Evolutionary conservation across 345 rosid species (phyloP).

Genomic region (Litchi chinensis): DNA sequence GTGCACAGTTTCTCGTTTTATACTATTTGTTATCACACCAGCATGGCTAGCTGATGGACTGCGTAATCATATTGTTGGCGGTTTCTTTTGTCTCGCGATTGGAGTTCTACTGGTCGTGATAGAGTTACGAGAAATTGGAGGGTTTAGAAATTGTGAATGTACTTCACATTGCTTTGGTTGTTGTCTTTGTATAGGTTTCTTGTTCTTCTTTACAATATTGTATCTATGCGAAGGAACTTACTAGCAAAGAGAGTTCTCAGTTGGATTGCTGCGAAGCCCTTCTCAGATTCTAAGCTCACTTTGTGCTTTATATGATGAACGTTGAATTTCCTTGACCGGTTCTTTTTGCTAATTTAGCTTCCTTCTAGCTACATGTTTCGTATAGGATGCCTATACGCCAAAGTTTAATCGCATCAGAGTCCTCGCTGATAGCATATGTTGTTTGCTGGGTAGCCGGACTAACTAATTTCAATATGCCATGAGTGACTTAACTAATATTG

Average conservation of each 20-base stretch:
- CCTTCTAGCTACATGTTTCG: not conserved
- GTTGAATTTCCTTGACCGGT: not conserved
- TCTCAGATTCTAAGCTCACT: not conserved
- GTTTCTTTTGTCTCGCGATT: conserved; percentile 41
- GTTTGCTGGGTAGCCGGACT: not conserved
- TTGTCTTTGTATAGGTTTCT: conserved; percentile 33
- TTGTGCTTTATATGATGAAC: not conserved
- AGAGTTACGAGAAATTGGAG: conserved; percentile 38
- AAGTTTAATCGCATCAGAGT: not conserved
- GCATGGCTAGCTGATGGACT: conserved; percentile 41
- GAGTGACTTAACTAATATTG: not conserved
- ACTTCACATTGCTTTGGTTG: conserved; percentile 31
- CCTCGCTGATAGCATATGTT: not conserved
- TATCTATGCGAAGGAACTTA: conserved; percentile 30
- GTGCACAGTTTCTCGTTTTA: conserved; percentile 39
- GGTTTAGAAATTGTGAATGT: conserved; percentile 24
- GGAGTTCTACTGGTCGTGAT: conserved; percentile 23
- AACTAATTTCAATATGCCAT: not conserved
- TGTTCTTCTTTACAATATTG: conserved; percentile 39
- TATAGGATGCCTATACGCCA: not conserved
- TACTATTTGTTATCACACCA: conserved; percentile 46
- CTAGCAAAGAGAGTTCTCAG: conserved; percentile 8
- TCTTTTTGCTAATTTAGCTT: not conserved
- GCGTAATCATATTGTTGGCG: conserved; percentile 43
- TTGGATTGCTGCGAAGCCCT: not conserved